Evolutionary conservation across 2,329 filamentous ascomycete genomes (phyloP), one percentile per base, ranked within the genome.

Genomic region (Fusarium irregulare): DNA sequence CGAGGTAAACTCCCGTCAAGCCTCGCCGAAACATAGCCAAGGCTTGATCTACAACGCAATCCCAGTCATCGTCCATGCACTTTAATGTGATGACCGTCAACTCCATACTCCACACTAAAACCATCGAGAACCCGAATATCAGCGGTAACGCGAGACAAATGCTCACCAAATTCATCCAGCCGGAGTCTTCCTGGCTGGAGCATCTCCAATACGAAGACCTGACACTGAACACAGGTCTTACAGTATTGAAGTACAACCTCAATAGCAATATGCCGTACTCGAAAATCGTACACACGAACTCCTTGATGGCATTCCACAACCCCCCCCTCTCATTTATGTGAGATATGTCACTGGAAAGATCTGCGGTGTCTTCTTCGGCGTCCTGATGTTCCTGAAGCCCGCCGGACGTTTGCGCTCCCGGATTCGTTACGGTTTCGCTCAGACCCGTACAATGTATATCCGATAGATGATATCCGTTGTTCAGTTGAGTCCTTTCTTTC

Each of bases 161-260:
- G 25, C 73, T 62, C 16, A 73, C 51, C 34, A 62, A 69, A 49
- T 79, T 76, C 46, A 55, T 49, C 63, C 75, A 64, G 3, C 72
- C 76, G 32, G 64, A 56, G 45, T 76, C 60, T 21, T 73, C 56
- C 34, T 59, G 73, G 18, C 64, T 66, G 27, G 74, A 69, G 40
- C 74, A 66, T 56, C 68, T 57, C 78, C 81, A 80, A 56, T 80
- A 75, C 32, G 77, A 72, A 28, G 82, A 83, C 4, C 75, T 68
- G 10, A 70, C 66, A 70, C 82, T 73, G 60, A 84, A 81, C 14
- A 83, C 80, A 4, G 82, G 82, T 50, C 71, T 71, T 18, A 83
- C 76, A 14, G 79, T 63, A 42, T 57, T 61, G 80, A 76, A 82
- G 72, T 82, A 84, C 28, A 76, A 45, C n/a, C 32, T 56, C 28